Evolutionary conservation across 2,329 filamentous ascomycete species (phyloP).

Genomic region (Arthrobotrys pseudoclavata): DNA sequence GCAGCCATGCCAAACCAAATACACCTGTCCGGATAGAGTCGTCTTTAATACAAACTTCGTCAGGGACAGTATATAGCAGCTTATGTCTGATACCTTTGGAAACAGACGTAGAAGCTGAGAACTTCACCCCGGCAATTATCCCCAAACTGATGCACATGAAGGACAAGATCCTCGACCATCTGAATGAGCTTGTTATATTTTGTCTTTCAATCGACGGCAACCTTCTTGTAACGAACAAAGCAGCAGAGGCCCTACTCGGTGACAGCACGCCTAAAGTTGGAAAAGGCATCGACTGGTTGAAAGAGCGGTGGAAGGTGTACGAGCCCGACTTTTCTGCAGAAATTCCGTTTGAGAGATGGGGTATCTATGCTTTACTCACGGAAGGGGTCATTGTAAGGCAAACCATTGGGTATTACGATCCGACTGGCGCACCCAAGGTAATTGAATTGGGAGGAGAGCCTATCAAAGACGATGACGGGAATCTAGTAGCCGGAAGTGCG

Average conservation of each 20-base stretch:
- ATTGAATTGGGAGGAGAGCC: conserved; percentile 58
- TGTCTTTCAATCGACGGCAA: conserved; percentile 55
- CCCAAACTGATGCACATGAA: conserved; percentile 58
- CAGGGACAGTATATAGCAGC: conserved; percentile 42
- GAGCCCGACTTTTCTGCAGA: conserved; percentile 58
- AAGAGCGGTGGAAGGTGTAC: conserved; percentile 58
- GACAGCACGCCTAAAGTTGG: conserved; percentile 56
- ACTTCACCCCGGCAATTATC: conserved; percentile 19
- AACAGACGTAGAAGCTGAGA: conserved; percentile 11
- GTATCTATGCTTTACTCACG: conserved; percentile 52
- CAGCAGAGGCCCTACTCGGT: conserved; percentile 49
- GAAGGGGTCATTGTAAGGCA: conserved; percentile 51
- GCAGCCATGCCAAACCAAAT: conserved; percentile 29
- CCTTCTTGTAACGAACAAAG: conserved; percentile 56
- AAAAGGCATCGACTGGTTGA: conserved; percentile 56
- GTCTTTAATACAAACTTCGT: conserved; percentile 42
- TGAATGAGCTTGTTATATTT: conserved; percentile 57
- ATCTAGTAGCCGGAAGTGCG: conserved; percentile 56
- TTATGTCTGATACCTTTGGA: conserved; percentile 36
- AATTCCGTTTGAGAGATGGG: conserved; percentile 59
- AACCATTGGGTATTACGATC: conserved; percentile 54
- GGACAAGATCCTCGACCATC: conserved; percentile 55
- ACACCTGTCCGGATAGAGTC: conserved; percentile 50
- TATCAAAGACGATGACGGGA: conserved; percentile 48
- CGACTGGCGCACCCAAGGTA: conserved; percentile 40